Base-by-base conservation (phyloP, 257 asterid species). In the Scutellaria galericulata region DNA sequence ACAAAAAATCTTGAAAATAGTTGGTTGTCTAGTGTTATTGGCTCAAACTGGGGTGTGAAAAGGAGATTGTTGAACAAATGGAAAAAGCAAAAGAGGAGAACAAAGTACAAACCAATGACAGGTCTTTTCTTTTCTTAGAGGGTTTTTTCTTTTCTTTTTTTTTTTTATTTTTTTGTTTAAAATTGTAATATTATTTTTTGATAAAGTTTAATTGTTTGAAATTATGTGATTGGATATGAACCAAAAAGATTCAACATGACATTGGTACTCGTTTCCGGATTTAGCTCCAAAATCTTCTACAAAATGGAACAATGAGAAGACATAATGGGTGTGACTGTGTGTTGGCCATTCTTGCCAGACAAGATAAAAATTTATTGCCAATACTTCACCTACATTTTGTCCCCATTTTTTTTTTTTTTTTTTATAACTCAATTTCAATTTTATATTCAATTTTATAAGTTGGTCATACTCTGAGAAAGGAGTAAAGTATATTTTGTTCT, bases 211-310 rank as follows among this genome's bases (percentile, higher is more conserved):
- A 58, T 7, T 55, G 3, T 40, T 35, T 54, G 9, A 14, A 52
- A 68, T 5, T 18, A 45, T 62, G 9, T 65, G 77, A 75, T 71
- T 82, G 68, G 74, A 54, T 67, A 75, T 39, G 60, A 73, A 75
- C 63, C 71, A 70, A 74, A 77, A 46, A 74, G 86, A 75, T 68
- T 78, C 31, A 77, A 79, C 71, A 76, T 53, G 53, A 77, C 72
- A 68, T 71, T 27, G 58, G 15, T 62, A 55, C 65, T 65, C 76
- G 80, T 81, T 59, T 59, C 88, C 87, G 80, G 79, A 66, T 77
- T 67, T 73, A 78, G 70, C 81, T 86, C 88, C 93, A 81, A 67
- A 74, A 82, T 77, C 62, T 73, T 53, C 79, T 87, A 70, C 55
- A 71, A 87, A 71, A 72, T 83, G 91, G 78, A 65, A 73, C 88